Base-by-base conservation (phyloP, 1,284 basidiomycete species). In the Pseudozyma thailandica region DNA sequence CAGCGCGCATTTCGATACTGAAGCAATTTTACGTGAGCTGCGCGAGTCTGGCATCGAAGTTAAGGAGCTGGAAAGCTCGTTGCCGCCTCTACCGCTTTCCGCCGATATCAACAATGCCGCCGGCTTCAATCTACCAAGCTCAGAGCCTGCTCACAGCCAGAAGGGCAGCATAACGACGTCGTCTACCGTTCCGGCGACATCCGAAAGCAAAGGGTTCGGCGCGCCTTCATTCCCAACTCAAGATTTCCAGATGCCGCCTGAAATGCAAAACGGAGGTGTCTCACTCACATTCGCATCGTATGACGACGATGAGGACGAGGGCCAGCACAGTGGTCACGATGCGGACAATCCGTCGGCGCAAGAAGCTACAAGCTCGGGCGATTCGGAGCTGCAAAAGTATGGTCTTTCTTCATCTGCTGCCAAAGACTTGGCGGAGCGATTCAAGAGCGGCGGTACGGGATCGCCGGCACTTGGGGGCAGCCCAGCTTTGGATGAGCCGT, bases 31-130 rank as follows among this genome's bases (percentile, higher is more conserved):
- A 37, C 75, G 72, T 33, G 77, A 79, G 53, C 45, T 80, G 48
- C 55, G 77, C 12, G 70, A 77, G 47, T 73, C 73, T 13, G 78
- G 78, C 2, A 79, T 80, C 47, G 70, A 78, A 42, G 78, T 80
- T 1, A 62, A 56, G 35, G 78, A 80, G 58, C 68, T 80, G 8
- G 53, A 78, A 42, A 77, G 74, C 46, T 77, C 72, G 18, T 44
- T 80, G 27, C 78, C 78, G 5, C 72, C 75, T 18, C 64, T 80
- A 25, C 63, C 63, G 10, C 52, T 74, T 12, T 61, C 72, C 3
- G 47, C 60, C 2, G 39, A 42, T 10, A 7, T 53, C 21, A 18
- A 48, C 25, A 18, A 33, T 9, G 30, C 37, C 6, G 39, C 43
- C 23, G 41, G n/a, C n/a, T n/a, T n/a, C n/a, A 12, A 9, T 26